phyloP scores from a whole-genome alignment of 345 rosid species.

The Psidium friedrichsthalianum region DNA sequence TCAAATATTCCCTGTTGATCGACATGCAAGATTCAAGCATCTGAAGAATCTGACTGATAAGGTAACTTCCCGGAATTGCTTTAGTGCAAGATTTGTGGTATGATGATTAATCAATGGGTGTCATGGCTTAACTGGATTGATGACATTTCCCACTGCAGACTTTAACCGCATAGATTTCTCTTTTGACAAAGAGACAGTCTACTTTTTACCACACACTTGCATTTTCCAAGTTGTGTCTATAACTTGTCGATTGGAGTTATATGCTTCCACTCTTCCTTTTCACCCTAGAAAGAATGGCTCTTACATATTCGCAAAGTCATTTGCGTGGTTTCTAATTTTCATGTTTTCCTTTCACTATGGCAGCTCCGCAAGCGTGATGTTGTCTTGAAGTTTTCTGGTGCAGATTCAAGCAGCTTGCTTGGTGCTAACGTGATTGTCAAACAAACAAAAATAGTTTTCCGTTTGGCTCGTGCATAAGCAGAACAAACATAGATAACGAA shows the following conservation, averaged over 20 bases:
- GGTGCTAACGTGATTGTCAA: constrained; percentile 46
- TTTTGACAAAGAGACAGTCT: not conserved
- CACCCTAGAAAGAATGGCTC: not conserved
- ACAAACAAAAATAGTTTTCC: constrained; percentile 74
- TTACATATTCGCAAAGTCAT: not conserved
- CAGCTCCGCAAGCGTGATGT: constrained; percentile 87
- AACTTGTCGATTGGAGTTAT: constrained; percentile 34
- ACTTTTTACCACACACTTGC: not conserved
- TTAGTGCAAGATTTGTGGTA: not conserved
- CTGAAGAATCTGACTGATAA: constrained; percentile 55
- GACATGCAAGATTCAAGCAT: constrained; percentile 45
- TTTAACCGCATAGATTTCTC: not conserved
- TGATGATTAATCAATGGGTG: not conserved
- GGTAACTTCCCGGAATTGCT: constrained; percentile 37
- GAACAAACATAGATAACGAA: constrained; percentile 83
- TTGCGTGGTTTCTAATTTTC: not conserved
- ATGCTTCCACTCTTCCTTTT: not conserved
- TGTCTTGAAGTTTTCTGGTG: constrained; percentile 51
- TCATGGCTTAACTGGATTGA: not conserved
- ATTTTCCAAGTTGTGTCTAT: not conserved
- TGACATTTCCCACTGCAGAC: not conserved
- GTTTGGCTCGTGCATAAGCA: constrained; percentile 71
- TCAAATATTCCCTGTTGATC: constrained; percentile 74
- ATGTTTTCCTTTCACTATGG: not conserved
- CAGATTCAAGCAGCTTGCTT: constrained; percentile 22